Base-by-base conservation (phyloP, 73 alveolate genomes). In the Paramecium pentaurelia region DNA sequence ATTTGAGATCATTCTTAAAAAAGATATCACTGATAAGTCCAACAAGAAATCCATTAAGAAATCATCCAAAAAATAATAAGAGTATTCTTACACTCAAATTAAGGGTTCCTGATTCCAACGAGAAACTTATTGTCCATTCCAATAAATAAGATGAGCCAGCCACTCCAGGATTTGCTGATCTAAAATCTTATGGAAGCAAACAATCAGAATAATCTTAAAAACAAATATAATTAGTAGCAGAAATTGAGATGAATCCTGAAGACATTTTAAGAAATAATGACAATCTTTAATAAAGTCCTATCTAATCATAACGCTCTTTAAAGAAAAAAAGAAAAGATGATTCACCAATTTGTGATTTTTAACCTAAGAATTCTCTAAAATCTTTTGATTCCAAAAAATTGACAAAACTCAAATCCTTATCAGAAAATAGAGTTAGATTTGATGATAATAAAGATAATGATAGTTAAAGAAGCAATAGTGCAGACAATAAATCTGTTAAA, bases 301-400 rank as follows among this genome's bases (percentile, higher is more conserved):
- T 73, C 8, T 36, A 20, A 30, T 73, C 87, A 30, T 22, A 36
- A 34, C 47, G 84, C 7, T 64, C 84, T 14, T 64, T 64, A 18
- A 73, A 38, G 40, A 73, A 73, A 45, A 80, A 80, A 80, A 80
- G 49, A 45, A 80, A 80, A 80, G 45, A 80, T 9, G 91, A 80
- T 80, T 80, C 91, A 38, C 91, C 91, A n/a, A 47, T 80, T 34
- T 44, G 47, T 49, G 75, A 42, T n/a, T 80, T 80, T 47, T 7
- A 80, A 47, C 77, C 73, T 18, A 80, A 80, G 91, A 80, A 80
- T 49, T 80, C 91, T 7, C 75, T 80, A 2, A 40, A 22, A 47
- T 80, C 91, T 42, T 80, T 32, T n/a, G 91, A 80, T 80, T 44
- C 91, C 34, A 80, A 80, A 80, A 80, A 80, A 80, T 27, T 80